phyloP scores from a whole-genome alignment of 768 basidiomycete species.

The Mycena amicta region DNA sequence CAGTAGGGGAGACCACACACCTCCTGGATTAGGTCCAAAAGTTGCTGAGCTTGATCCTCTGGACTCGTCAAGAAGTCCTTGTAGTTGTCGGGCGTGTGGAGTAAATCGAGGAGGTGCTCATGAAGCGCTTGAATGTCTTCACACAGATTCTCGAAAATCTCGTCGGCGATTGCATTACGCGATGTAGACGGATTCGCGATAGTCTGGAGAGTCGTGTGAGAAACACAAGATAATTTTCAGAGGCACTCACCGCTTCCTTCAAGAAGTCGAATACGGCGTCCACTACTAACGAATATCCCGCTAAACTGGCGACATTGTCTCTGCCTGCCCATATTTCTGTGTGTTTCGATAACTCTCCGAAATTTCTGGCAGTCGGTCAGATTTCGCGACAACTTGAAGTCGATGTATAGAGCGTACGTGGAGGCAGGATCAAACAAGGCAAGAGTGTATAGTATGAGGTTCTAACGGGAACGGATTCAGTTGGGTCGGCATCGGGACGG shows the following conservation, averaged over 20 bases:
- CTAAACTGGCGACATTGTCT: background rate
- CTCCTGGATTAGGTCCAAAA: conserved; percentile 19
- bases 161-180: background rate
- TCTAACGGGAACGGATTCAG: too few species aligned
- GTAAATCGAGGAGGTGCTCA: background rate
- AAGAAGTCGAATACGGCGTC: background rate
- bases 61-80: conserved; percentile 4
- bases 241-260: background rate
- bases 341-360: background rate
- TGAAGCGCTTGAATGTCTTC: conserved; percentile 7
- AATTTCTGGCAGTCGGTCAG: background rate
- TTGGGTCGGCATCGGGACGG: too few species aligned
- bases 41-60: conserved; percentile 7
- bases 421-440: background rate
- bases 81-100: conserved; percentile 2
- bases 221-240: too few species aligned
- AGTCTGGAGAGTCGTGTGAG: background rate
- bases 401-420: background rate
- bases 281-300: background rate
- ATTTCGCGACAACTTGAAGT: too few species aligned
- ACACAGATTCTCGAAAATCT: conserved; percentile 1
- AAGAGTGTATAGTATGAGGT: background rate
- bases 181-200: background rate
- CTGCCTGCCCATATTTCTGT: background rate
- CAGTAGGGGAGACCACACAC: background rate